phyloP scores from a whole-genome alignment of 495 filamentous ascomycete species.

The Oidiodendron maius region DNA sequence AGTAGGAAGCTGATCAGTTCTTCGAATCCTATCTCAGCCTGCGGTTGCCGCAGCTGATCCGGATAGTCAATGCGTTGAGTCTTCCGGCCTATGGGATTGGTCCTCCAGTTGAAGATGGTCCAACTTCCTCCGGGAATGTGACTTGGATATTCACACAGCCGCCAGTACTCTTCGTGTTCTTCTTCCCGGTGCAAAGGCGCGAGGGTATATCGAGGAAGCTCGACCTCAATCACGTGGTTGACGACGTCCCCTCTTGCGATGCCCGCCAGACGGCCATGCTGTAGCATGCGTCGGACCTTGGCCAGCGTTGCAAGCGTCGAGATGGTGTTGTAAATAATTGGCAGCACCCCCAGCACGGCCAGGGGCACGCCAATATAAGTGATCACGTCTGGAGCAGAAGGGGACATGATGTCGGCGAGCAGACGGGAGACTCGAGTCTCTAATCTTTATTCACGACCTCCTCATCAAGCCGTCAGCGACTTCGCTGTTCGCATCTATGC shows the following conservation, averaged over 20 bases:
- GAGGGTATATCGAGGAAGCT: conserved; percentile 57
- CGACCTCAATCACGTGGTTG: conserved; percentile 60
- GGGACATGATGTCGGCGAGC: too few relatives aligned
- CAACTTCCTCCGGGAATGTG: conserved; percentile 53
- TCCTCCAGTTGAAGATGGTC: conserved; percentile 60
- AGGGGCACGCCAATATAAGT: conserved; percentile 58
- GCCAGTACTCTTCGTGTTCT: conserved; percentile 49
- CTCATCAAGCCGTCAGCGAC: too few relatives aligned
- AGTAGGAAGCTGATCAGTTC: conserved; percentile 54
- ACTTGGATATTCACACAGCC: conserved; percentile 36
- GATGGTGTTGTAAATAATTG: conserved; percentile 57
- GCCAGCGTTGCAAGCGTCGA: conserved; percentile 46
- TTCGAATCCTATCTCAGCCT: conserved; percentile 60
- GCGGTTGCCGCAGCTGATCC: conserved; percentile 57
- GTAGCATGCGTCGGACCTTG: conserved; percentile 50
- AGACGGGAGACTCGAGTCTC: too few relatives aligned
- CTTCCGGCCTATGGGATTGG: conserved; percentile 51
- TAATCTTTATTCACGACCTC: too few relatives aligned
- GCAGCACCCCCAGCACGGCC: conserved; percentile 60
- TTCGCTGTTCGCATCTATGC: too few relatives aligned
- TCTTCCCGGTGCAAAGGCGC: conserved; percentile 50
- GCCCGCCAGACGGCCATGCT: conserved; percentile 44
- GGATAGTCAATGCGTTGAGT: conserved; percentile 57
- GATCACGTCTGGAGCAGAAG: conserved; percentile 30
- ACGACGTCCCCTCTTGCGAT: conserved; percentile 56